Evolutionary conservation across 352 stramenopile species (phyloP).

Genomic region (Phytophthora pisi): DNA sequence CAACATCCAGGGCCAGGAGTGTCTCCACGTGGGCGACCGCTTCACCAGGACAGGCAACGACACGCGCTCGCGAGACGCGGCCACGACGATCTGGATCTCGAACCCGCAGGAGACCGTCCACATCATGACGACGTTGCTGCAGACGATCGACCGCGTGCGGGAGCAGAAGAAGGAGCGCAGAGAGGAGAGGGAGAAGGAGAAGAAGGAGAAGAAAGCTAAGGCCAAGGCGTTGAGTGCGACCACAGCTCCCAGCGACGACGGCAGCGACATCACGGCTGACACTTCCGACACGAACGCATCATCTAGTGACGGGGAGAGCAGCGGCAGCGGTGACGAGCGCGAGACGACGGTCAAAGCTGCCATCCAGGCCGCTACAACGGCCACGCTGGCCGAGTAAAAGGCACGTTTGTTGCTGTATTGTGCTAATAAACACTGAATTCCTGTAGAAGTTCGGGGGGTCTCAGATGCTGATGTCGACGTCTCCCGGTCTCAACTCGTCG

Average conservation of each 20-base stretch:
- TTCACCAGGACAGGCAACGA: slow-evolving; percentile 94
- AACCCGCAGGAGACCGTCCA: slow-evolving; percentile 95
- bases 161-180: slow-evolving; percentile 40
- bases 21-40: slow-evolving; percentile 96
- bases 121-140: slow-evolving; percentile 93
- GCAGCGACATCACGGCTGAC: slow-evolving; percentile 30
- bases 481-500: slow-evolving; percentile 25
- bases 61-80: slow-evolving; percentile 90
- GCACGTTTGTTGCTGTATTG: slow-evolving; percentile 9
- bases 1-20: slow-evolving; percentile 84
- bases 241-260: slow-evolving; percentile 23
- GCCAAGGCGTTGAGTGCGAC: slow-evolving; percentile 21
- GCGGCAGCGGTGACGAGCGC: slow-evolving; percentile 37
- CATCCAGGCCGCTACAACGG: slow-evolving; percentile 65
- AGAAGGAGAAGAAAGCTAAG: slow-evolving; percentile 27
- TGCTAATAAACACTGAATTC: slow-evolving; percentile 26
- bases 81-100: slow-evolving; percentile 96
- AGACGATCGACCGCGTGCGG: slow-evolving; percentile 54
- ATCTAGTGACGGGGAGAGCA: slow-evolving; percentile 31
- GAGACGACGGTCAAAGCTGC: slow-evolving; percentile 66
- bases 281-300: slow-evolving; percentile 17
- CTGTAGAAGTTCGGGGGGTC: slow-evolving; percentile 5
- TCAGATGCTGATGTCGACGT: slow-evolving; percentile 16
- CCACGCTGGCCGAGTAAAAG: slow-evolving; percentile 27
- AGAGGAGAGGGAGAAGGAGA: slow-evolving; percentile 28